Evolutionary conservation across 805 yeast genomes (phyloP).

Genomic region (Candida krabiensis): DNA sequence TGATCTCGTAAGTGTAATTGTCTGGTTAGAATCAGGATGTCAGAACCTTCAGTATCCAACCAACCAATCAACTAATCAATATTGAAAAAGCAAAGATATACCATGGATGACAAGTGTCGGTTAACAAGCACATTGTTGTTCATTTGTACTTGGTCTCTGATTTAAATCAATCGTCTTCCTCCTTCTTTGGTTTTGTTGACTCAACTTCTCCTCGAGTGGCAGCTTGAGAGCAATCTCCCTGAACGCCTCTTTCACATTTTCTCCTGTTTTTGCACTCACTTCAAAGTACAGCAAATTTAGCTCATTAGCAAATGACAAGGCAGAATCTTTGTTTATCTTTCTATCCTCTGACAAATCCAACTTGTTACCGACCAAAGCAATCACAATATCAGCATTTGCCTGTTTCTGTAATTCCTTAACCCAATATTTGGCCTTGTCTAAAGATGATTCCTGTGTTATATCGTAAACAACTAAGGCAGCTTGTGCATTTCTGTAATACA

Average conservation of each 20-base stretch:
- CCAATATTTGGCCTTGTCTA: conserved; percentile 73
- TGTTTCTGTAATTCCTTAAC: conserved; percentile 79
- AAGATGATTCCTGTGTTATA: conserved; percentile 66
- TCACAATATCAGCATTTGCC: conserved; percentile 70
- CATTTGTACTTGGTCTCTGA: conserved; percentile 32
- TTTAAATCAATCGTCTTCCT: conserved; percentile 30
- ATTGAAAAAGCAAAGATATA: no score
- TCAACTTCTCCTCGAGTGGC: conserved; percentile 30
- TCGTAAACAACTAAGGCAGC: conserved; percentile 80
- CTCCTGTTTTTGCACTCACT: conserved; percentile 61
- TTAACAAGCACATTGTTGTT: conserved; percentile 33
- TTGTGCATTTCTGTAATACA: conserved; percentile 80
- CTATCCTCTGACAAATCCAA: conserved; percentile 57
- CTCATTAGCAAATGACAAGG: conserved; percentile 56
- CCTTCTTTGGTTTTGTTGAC: conserved; percentile 21
- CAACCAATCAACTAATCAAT: no score
- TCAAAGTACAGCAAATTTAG: conserved; percentile 50
- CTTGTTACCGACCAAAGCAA: conserved; percentile 84
- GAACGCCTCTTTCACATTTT: conserved; percentile 47
- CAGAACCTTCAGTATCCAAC: no score
- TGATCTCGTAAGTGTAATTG: no score
- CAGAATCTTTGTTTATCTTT: conserved; percentile 43
- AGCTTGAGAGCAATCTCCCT: conserved; percentile 50
- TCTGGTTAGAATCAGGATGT: no score
- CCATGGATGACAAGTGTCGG: no score